Conservation (phyloP, 768 basidiomycete species). For the Lactifluus hygrophoroides region DNA sequence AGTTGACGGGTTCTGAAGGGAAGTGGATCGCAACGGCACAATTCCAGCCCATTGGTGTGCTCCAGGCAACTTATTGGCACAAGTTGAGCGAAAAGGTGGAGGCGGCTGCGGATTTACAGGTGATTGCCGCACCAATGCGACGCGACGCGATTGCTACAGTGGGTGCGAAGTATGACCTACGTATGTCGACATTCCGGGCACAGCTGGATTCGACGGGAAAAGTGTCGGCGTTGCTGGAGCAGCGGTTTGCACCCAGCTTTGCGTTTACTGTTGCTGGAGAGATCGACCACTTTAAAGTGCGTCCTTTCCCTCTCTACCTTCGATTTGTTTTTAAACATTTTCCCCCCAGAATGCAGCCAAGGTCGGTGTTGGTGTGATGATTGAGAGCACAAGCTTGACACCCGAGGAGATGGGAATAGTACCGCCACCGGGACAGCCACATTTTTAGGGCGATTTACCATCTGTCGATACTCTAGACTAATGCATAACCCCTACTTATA, state of each 20-base stretch:
- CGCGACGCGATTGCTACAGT: slow-evolving; percentile 90
- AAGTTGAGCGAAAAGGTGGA: slow-evolving; percentile 93
- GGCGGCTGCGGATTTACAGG: slow-evolving; percentile 88
- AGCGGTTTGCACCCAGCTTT: slow-evolving; percentile 92
- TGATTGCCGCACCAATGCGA: slow-evolving; percentile 69
- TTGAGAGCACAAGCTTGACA: slow-evolving; percentile 75
- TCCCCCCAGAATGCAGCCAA: slow-evolving; percentile 73
- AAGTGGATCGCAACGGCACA: slow-evolving; percentile 94
- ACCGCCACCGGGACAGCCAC: slow-evolving; percentile 23
- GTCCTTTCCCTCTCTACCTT: slow-evolving; percentile 5
- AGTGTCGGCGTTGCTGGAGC: slow-evolving; percentile 90
- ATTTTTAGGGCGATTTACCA: slow-evolving; percentile 12
- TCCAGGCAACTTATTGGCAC: slow-evolving; percentile 95
- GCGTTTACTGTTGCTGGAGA: slow-evolving; percentile 92
- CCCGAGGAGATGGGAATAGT: slow-evolving; percentile 69
- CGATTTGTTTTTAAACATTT: not conserved
- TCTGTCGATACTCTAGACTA: slow-evolving; percentile 19
- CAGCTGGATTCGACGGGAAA: slow-evolving; percentile 94
- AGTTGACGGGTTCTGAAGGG: slow-evolving; percentile 61
- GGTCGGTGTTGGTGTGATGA: slow-evolving; percentile 96
- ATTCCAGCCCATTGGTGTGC: slow-evolving; percentile 68
- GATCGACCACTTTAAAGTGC: slow-evolving; percentile 97
- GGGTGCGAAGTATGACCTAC: slow-evolving; percentile 94
- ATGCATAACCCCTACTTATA: slow-evolving; percentile 11
- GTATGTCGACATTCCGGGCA: slow-evolving; percentile 88